phyloP scores from a whole-genome alignment of 1,284 basidiomycete genomes.

The Sporisorium graminicola region DNA sequence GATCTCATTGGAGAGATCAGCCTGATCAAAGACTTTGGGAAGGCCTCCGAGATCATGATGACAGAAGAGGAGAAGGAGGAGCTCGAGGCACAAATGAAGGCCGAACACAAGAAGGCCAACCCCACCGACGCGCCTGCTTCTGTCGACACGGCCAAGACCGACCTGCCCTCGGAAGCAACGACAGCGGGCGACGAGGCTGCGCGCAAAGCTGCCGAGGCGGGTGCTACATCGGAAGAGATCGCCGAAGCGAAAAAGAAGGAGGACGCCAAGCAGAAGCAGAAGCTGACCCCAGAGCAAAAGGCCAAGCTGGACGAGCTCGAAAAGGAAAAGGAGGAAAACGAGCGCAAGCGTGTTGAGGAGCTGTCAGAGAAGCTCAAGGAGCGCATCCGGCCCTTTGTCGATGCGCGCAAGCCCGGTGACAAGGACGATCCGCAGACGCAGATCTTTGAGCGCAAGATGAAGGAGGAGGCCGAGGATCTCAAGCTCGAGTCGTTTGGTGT shows the following conservation, averaged over 20 bases:
- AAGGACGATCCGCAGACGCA: conserved; percentile 81
- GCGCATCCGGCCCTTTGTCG: conserved; percentile 68
- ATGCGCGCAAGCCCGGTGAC: conserved; percentile 85
- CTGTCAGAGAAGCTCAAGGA: conserved; percentile 67
- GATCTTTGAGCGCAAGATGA: conserved; percentile 79
- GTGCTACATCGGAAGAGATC: conserved; percentile 47
- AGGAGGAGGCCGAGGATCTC: conserved; percentile 90
- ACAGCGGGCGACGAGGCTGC: conserved; percentile 45
- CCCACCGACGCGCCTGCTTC: conserved; percentile 32
- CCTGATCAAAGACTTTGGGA: conserved; percentile 69
- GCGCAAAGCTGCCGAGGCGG: conserved; percentile 64
- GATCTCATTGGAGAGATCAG: conserved; percentile 70
- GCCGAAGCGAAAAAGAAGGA: conserved; percentile 71
- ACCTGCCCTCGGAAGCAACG: conserved; percentile 34
- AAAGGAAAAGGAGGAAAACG: conserved; percentile 67
- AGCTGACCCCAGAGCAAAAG: conserved; percentile 82
- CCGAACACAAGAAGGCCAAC: conserved; percentile 55
- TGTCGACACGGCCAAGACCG: conserved; percentile 32
- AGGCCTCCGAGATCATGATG: conserved; percentile 72
- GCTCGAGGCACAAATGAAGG: conserved; percentile 79
- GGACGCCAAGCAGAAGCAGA: conserved; percentile 70
- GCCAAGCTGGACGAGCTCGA: conserved; percentile 67
- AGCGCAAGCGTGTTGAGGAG: conserved; percentile 65
- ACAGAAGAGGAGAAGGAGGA: conserved; percentile 92
- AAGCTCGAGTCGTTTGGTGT: conserved; percentile 98